A percentile compares a stretch with the other conserved stretches of the same genome.
phyloP scores from a whole-genome alignment of 768 basidiomycete genomes.

The Vararia minispora region DNA sequence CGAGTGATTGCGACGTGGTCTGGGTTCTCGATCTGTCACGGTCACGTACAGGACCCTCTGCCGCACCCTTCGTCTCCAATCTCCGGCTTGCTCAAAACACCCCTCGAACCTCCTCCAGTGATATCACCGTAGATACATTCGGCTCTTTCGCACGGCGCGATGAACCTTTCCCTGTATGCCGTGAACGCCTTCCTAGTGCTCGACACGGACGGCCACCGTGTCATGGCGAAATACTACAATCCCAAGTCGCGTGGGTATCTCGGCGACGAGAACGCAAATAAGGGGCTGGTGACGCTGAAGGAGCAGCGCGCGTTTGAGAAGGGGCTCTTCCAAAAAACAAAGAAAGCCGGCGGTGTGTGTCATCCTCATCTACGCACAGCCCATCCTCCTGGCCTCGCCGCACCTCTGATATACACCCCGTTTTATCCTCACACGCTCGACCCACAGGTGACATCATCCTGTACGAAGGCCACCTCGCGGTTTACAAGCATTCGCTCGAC shows the following conservation, averaged over 20 bases:
- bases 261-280: slow-evolving; percentile 30
- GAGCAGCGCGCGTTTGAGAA: slow-evolving; percentile 96
- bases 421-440: neutral
- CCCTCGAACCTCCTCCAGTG: no score
- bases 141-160: no score
- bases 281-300: slow-evolving; percentile 61
- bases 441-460: slow-evolving; percentile 85
- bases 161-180: slow-evolving; percentile 86
- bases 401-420: slow-evolving; percentile 1
- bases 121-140: no score
- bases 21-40: no score
- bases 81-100: no score
- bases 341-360: slow-evolving; percentile 75
- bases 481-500: slow-evolving; percentile 93
- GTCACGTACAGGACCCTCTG: no score
- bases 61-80: no score
- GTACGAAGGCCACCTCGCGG: slow-evolving; percentile 80
- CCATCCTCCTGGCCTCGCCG: neutral
- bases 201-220: slow-evolving; percentile 91
- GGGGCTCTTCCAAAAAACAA: slow-evolving; percentile 90
- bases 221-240: slow-evolving; percentile 92
- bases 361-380: neutral
- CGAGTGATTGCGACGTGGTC: no score
- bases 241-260: slow-evolving; percentile 52
- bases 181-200: slow-evolving; percentile 82